A percentile compares a stretch with the other conserved stretches of the same genome.
Conservation (phyloP, 208 protist species). For the Kentomonas sorsogonicus region DNA sequence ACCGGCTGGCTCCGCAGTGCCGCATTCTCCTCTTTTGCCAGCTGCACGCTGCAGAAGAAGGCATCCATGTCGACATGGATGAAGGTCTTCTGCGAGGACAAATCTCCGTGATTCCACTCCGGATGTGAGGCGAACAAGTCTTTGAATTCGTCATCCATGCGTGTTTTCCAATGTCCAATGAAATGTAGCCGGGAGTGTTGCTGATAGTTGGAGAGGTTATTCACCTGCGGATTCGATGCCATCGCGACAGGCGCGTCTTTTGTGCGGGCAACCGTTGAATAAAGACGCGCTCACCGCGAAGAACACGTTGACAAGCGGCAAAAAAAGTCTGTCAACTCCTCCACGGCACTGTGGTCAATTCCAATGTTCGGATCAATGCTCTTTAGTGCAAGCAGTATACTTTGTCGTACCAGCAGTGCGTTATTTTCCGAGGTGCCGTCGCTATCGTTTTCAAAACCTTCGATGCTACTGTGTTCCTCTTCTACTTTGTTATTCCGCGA, state of each 20-base stretch:
- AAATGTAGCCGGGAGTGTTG: slow-evolving; percentile 90
- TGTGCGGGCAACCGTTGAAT: no score
- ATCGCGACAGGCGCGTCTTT: slow-evolving; percentile 6
- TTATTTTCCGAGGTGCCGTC: no score
- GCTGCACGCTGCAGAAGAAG: slow-evolving; percentile 91
- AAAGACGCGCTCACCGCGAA: no score
- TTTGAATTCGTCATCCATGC: slow-evolving; percentile 61
- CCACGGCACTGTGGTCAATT: no score
- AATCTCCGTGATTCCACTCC: slow-evolving; percentile 60
- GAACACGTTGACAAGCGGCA: no score
- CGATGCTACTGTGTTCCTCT: no score
- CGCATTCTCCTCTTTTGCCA: slow-evolving; percentile 77
- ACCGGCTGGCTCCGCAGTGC: slow-evolving; percentile 72
- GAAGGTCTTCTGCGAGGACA: slow-evolving; percentile 54
- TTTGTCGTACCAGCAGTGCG: no score
- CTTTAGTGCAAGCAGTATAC: no score
- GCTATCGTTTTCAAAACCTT: no score
- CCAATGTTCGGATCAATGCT: no score
- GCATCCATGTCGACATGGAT: slow-evolving; percentile 94
- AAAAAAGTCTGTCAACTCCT: no score
- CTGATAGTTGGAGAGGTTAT: slow-evolving; percentile 84
- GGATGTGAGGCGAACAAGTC: slow-evolving; percentile 55
- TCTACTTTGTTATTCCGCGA: no score
- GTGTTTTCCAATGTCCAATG: slow-evolving; percentile 90
- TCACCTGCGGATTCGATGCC: slow-evolving; percentile 40